A percentile compares a stretch with the other conserved stretches of the same genome.
These are phyloP conservation scores for Anthracocystis panici-leucophaei DNA, from an alignment of 1,284 basidiomycete genomes.

Conservation along the genomic window DNA sequence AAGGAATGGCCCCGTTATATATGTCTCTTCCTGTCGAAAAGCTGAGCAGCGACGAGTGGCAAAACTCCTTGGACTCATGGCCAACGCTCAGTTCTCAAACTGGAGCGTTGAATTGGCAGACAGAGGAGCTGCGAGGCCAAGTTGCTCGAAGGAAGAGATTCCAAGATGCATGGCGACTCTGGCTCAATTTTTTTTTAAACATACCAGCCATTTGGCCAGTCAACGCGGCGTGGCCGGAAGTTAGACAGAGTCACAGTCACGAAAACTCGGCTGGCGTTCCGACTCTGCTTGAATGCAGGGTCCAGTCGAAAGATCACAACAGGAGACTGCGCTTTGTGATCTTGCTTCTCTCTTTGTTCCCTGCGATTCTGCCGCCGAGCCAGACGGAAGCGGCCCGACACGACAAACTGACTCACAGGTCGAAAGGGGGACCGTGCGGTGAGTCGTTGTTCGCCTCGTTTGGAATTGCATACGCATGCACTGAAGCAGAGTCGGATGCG, in stretches of 20 bases:
- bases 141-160: background rate
- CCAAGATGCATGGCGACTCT: constrained; percentile 21
- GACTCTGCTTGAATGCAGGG: constrained; percentile 1
- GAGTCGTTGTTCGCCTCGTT: background rate
- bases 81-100: no score
- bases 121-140: no score
- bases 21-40: no score
- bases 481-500: background rate
- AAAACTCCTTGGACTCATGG: no score
- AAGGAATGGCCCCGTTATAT: no score
- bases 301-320: constrained; percentile 1
- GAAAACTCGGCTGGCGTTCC: constrained; percentile 6
- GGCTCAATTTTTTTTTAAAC: background rate
- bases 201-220: constrained; percentile 4
- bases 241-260: background rate
- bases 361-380: background rate
- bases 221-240: constrained; percentile 5
- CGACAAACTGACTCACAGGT: constrained; percentile 3
- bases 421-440: background rate
- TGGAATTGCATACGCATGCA: background rate
- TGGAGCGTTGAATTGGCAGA: no score
- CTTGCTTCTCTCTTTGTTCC: background rate
- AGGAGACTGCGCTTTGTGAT: no score
- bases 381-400: background rate
- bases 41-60: no score